Conservation (phyloP, 2,329 filamentous ascomycete genomes). For the Colletotrichum sp. region DNA sequence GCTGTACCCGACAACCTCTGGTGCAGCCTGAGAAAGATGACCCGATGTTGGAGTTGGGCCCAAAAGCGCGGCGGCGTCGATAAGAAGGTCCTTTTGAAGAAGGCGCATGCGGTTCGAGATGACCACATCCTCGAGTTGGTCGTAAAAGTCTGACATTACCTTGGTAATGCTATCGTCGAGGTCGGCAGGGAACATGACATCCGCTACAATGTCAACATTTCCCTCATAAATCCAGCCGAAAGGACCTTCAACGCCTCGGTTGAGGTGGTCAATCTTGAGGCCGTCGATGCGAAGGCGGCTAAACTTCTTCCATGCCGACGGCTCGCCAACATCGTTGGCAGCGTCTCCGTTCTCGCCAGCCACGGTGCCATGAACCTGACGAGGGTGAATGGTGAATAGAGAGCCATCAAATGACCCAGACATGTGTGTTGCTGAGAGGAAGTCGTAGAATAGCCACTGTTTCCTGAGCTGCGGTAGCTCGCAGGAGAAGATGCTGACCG, state of each 20-base stretch:
- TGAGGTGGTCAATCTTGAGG: slow-evolving; percentile 93
- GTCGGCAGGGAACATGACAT: slow-evolving; percentile 92
- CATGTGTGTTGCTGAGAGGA: slow-evolving; percentile 93
- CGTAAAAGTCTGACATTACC: slow-evolving; percentile 96
- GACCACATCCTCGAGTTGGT: slow-evolving; percentile 91
- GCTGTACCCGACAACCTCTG: not conserved
- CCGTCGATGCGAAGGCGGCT: slow-evolving; percentile 91
- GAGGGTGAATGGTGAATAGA: slow-evolving; percentile 94
- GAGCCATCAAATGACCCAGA: slow-evolving; percentile 95
- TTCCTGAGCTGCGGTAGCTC: slow-evolving; percentile 92
- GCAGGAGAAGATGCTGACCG: slow-evolving; percentile 94
- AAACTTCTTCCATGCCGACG: slow-evolving; percentile 91
- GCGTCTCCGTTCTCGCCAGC: slow-evolving; percentile 64
- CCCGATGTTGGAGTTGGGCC: slow-evolving; percentile 33
- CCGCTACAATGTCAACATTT: slow-evolving; percentile 94
- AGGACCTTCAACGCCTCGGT: slow-evolving; percentile 88
- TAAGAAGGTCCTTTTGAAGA: slow-evolving; percentile 50
- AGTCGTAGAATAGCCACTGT: slow-evolving; percentile 98
- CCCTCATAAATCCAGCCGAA: slow-evolving; percentile 99
- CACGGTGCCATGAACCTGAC: slow-evolving; percentile 83
- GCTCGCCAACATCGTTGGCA: slow-evolving; percentile 64
- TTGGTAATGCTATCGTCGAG: slow-evolving; percentile 88
- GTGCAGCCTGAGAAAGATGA: slow-evolving; percentile 33
- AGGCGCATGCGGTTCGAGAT: slow-evolving; percentile 74
- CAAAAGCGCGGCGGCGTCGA: slow-evolving; percentile 23